Percentiles rank a stretch among this genome's conserved stretches.
These are phyloP conservation scores for Xylaria grammica DNA, from an alignment of 495 filamentous ascomycete species.

Conservation along the genomic window DNA sequence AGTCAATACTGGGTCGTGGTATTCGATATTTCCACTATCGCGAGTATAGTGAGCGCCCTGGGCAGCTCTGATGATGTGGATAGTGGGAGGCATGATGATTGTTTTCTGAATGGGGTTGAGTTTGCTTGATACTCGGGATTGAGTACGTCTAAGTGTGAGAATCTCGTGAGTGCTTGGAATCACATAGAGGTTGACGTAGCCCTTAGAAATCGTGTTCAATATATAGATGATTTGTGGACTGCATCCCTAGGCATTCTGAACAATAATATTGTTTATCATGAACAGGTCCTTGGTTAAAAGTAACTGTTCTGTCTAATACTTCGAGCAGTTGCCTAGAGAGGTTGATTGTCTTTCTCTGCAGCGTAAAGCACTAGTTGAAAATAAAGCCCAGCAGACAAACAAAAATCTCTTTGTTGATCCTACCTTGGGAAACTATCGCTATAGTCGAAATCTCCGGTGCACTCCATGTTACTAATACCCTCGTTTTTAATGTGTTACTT, in stretches of 20 bases:
- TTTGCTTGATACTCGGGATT: no score
- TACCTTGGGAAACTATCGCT: no score
- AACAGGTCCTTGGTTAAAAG: not conserved
- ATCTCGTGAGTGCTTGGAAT: not conserved
- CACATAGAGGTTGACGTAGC: no score
- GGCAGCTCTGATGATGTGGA: conserved; percentile 7
- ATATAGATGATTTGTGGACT: not conserved
- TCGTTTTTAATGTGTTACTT: no score
- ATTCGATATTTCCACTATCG: not conserved
- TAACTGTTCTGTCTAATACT: not conserved
- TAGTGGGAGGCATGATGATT: conserved; percentile 4
- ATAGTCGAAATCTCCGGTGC: no score
- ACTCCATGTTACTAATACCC: no score
- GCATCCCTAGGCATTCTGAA: not conserved
- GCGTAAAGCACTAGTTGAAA: not conserved
- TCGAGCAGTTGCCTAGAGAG: not conserved
- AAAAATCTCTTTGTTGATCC: not conserved
- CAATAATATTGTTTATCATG: not conserved
- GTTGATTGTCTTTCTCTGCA: not conserved
- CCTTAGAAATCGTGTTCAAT: not conserved
- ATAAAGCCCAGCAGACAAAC: not conserved
- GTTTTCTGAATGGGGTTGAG: not conserved
- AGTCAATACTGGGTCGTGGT: not conserved
- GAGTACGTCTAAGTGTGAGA: not conserved
- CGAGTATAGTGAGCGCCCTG: not conserved